Percentiles rank a stretch among this genome's conserved stretches.
phyloP scores from a whole-genome alignment of 352 stramenopile genomes.

The Elongisporangium prolatum region DNA sequence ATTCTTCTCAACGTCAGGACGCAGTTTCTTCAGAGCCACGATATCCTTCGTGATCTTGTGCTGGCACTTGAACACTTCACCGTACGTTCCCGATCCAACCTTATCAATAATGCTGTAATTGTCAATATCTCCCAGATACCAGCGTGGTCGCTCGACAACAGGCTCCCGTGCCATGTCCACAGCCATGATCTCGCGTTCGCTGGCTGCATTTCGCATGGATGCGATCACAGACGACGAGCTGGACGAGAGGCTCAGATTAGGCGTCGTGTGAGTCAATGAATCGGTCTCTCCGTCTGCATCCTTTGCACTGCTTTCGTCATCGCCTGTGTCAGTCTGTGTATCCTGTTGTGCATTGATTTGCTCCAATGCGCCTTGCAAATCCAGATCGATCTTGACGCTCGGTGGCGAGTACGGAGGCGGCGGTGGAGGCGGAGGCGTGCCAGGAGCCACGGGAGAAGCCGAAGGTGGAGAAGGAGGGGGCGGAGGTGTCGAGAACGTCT shows the following conservation, averaged over 20 bases:
- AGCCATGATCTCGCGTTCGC: slow-evolving; percentile 68
- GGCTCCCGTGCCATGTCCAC: slow-evolving; percentile 32
- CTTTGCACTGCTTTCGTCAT: slow-evolving; percentile 3
- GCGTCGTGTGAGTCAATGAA: slow-evolving; percentile 16
- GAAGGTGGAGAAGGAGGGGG: slow-evolving; percentile 35
- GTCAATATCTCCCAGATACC: slow-evolving; percentile 82
- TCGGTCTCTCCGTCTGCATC: slow-evolving; percentile 15
- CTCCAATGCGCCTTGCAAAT: slow-evolving; percentile 20
- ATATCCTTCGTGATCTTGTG: slow-evolving; percentile 86
- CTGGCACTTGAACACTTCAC: slow-evolving; percentile 87
- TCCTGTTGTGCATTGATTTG: slow-evolving; percentile 6
- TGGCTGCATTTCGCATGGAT: slow-evolving; percentile 63
- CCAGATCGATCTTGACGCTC: slow-evolving; percentile 29
- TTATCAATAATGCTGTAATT: slow-evolving; percentile 89
- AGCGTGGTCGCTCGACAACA: slow-evolving; percentile 43
- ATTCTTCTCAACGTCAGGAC: slow-evolving; percentile 84
- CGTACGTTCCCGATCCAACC: slow-evolving; percentile 80
- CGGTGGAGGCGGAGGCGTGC: slow-evolving; percentile 19
- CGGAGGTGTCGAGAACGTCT: slow-evolving; percentile 37
- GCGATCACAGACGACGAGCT: slow-evolving; percentile 59
- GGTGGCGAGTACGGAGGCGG: slow-evolving; percentile 59
- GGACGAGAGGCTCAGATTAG: slow-evolving; percentile 4
- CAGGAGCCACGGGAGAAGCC: slow-evolving; percentile 10
- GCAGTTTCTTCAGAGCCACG: slow-evolving; percentile 81
- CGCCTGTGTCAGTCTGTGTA: background rate